Evolutionary conservation across 1,284 basidiomycete species (phyloP).

Genomic region (Sutorius eximius): DNA sequence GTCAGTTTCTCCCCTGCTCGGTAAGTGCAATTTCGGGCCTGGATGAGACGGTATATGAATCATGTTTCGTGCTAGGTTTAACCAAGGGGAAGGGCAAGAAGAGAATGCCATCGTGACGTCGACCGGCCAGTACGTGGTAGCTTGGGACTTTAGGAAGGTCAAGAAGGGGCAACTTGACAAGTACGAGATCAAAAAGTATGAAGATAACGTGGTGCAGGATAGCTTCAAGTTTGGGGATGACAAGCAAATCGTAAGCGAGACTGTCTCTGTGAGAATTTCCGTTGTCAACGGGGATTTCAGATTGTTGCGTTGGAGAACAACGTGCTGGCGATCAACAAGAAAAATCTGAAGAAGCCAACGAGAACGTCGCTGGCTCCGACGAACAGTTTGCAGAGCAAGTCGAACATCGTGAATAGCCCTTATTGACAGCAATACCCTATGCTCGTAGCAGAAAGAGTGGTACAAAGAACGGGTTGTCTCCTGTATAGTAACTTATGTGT

Average conservation of each 20-base stretch:
- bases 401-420: constrained; percentile 69
- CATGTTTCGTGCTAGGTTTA: constrained; percentile 64
- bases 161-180: constrained; percentile 89
- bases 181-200: constrained; percentile 97
- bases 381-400: constrained; percentile 47
- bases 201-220: constrained; percentile 93
- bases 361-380: constrained; percentile 68
- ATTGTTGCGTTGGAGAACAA: constrained; percentile 95
- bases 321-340: constrained; percentile 93
- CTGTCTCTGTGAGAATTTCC: constrained; percentile 8
- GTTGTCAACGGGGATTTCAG: constrained; percentile 38
- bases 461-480: not conserved
- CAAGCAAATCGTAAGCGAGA: constrained; percentile 78
- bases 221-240: constrained; percentile 96
- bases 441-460: not conserved
- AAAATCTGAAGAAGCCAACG: constrained; percentile 84
- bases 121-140: constrained; percentile 92
- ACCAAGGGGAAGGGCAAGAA: constrained; percentile 80
- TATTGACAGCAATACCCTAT: constrained; percentile 45
- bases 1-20: constrained; percentile 92
- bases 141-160: constrained; percentile 95
- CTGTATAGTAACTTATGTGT: constrained; percentile 8
- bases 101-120: constrained; percentile 98
- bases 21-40: constrained; percentile 40
- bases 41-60: not conserved